Conservation (phyloP, 208 protist species). For the Naegleria gruberi region DNA sequence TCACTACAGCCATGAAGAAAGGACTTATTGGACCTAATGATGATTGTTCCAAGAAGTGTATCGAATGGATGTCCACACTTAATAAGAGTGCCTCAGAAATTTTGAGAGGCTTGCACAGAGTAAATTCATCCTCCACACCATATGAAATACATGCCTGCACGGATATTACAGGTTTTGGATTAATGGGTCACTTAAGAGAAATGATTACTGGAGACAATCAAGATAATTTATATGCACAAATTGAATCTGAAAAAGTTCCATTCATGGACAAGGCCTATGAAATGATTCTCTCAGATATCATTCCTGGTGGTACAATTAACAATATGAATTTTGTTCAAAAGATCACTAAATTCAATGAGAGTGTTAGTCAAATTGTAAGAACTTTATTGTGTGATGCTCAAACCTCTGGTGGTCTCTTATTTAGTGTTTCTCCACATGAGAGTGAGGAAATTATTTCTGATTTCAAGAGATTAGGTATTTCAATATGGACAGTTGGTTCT, state of each 20-base stretch:
- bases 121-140: neutral
- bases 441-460: neutral
- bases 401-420: slow-evolving; percentile 7
- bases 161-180: slow-evolving; percentile 63
- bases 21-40: neutral
- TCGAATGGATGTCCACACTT: neutral
- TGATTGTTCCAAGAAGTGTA: neutral
- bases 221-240: neutral
- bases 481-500: neutral
- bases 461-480: neutral
- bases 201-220: neutral
- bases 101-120: neutral
- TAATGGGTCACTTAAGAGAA: slow-evolving; percentile 47
- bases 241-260: neutral
- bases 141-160: slow-evolving; percentile 45
- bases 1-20: slow-evolving; percentile 36
- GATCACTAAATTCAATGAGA: neutral
- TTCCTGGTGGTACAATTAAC: slow-evolving; percentile 21
- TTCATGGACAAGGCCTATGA: neutral
- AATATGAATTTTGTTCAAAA: slow-evolving; percentile 8
- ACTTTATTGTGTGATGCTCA: slow-evolving; percentile 23
- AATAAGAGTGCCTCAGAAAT: neutral
- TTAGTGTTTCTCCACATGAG: neutral
- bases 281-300: neutral
- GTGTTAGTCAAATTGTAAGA: neutral